Conservation (phyloP, 1,284 basidiomycete species). For the Tetrapyrgos nigripes region DNA sequence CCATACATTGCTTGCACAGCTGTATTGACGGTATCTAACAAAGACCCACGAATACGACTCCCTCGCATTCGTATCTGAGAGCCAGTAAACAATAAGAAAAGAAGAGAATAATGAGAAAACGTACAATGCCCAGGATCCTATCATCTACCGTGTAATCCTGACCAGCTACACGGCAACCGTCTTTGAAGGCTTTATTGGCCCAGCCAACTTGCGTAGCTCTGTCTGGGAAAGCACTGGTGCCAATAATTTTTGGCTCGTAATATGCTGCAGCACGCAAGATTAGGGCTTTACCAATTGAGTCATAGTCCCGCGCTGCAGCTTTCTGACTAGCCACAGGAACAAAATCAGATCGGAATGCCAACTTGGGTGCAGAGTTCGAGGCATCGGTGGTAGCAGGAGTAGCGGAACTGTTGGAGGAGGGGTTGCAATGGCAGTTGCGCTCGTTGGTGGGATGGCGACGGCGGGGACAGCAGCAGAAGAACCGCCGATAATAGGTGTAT, state of each 20-base stretch:
- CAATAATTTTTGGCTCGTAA: neutral
- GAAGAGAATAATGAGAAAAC: neutral
- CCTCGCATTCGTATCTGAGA: neutral
- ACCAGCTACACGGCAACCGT: neutral
- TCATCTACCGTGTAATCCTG: neutral
- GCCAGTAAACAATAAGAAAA: neutral
- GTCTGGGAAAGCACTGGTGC: neutral
- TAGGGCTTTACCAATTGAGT: neutral
- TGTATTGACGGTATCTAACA: neutral
- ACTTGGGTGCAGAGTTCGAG: neutral
- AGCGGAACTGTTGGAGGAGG: too few relatives aligned
- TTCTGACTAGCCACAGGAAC: neutral
- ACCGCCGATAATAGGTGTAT: too few relatives aligned
- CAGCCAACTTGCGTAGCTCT: neutral
- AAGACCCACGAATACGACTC: neutral
- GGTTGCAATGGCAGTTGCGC: too few relatives aligned
- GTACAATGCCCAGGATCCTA: neutral
- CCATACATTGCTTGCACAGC: neutral
- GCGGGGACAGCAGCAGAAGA: too few relatives aligned
- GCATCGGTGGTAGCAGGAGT: too few relatives aligned
- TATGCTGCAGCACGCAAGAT: neutral
- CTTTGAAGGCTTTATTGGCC: neutral
- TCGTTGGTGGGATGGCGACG: too few relatives aligned
- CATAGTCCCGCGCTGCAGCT: neutral
- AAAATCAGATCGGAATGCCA: neutral